Conservation (phyloP, 2,329 filamentous ascomycete genomes). For the Penicillium hesseltinei region DNA sequence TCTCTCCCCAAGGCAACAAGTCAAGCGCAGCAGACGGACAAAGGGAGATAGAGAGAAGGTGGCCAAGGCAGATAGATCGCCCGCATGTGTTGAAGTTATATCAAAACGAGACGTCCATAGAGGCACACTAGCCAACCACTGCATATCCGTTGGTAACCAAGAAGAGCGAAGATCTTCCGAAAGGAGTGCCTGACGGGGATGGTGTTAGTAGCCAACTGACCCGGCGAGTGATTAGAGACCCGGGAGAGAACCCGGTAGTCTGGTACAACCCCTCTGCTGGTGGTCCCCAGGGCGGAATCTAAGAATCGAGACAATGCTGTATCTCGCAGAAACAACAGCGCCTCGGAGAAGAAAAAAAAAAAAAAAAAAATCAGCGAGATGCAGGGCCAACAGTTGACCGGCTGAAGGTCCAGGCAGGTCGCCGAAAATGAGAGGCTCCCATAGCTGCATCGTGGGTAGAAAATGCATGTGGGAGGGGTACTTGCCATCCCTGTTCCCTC, state of each 20-base stretch:
- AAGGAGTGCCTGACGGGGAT: conserved; percentile 11
- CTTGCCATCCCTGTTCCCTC: conserved; percentile 7
- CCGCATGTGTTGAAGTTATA: conserved; percentile 27
- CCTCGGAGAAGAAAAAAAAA: conserved; percentile 10
- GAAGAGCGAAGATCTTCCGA: conserved; percentile 23
- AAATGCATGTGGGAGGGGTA: conserved; percentile 19
- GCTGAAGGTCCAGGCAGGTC: conserved; percentile 4
- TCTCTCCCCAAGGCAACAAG: neutral
- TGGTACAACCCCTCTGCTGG: conserved; percentile 30
- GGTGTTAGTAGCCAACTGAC: conserved; percentile 16
- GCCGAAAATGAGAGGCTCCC: conserved; percentile 11
- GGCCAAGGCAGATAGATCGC: conserved; percentile 5
- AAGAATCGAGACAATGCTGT: conserved; percentile 11
- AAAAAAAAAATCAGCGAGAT: conserved; percentile 7
- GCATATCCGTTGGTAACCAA: conserved; percentile 21
- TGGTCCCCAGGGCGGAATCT: conserved; percentile 14
- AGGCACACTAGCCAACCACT: conserved; percentile 16
- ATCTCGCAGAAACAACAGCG: conserved; percentile 17
- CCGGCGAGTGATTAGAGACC: conserved; percentile 14
- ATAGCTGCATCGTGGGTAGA: conserved; percentile 18
- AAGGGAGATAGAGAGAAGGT: conserved; percentile 3
- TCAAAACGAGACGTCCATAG: conserved; percentile 19
- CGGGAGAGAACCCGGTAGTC: conserved; percentile 25
- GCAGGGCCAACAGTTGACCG: conserved; percentile 12
- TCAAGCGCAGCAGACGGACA: neutral